Percentiles rank a stretch among this genome's conserved stretches.
These are phyloP conservation scores for Claviceps quebecensis DNA, from an alignment of 2,329 filamentous ascomycete genomes.

Conservation along the genomic window DNA sequence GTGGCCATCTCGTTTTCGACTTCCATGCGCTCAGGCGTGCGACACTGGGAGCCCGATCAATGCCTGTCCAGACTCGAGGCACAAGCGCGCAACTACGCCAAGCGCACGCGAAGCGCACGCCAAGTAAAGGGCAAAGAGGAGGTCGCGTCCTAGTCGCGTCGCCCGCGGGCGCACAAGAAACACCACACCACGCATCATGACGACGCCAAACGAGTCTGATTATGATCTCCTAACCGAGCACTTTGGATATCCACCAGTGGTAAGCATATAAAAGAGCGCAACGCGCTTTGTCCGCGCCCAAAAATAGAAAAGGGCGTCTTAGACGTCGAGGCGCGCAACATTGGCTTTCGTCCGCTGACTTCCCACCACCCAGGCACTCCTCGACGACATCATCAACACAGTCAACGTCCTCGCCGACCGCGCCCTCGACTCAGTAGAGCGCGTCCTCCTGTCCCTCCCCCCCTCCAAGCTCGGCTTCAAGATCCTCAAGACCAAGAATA, in stretches of 20 bases:
- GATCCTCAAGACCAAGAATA: conserved; percentile 14
- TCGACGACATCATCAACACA: conserved; percentile 96
- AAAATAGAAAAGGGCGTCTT: background rate
- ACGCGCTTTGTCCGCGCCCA: background rate
- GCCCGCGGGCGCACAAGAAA: conserved; percentile 5
- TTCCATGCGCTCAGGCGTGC: too few relatives aligned
- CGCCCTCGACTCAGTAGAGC: conserved; percentile 77
- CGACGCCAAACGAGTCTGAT: conserved; percentile 28
- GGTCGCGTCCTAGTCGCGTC: conserved; percentile 9
- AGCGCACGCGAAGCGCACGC: too few relatives aligned
- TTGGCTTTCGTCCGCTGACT: too few relatives aligned
- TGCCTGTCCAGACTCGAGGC: background rate
- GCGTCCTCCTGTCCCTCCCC: conserved; percentile 59
- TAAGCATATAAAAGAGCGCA: conserved; percentile 29
- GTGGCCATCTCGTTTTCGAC: too few relatives aligned
- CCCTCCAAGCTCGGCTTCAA: conserved; percentile 73
- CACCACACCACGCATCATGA: conserved; percentile 13
- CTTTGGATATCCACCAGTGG: conserved; percentile 84
- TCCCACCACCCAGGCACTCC: conserved; percentile 49
- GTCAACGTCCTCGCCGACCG: conserved; percentile 88
- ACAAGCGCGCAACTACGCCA: background rate
- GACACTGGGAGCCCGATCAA: too few relatives aligned
- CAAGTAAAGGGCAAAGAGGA: too few relatives aligned
- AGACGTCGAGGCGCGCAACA: too few relatives aligned
- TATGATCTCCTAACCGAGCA: conserved; percentile 80